Conservation (phyloP, 2,329 filamentous ascomycete species). For the Biscogniauxia mediterranea region DNA sequence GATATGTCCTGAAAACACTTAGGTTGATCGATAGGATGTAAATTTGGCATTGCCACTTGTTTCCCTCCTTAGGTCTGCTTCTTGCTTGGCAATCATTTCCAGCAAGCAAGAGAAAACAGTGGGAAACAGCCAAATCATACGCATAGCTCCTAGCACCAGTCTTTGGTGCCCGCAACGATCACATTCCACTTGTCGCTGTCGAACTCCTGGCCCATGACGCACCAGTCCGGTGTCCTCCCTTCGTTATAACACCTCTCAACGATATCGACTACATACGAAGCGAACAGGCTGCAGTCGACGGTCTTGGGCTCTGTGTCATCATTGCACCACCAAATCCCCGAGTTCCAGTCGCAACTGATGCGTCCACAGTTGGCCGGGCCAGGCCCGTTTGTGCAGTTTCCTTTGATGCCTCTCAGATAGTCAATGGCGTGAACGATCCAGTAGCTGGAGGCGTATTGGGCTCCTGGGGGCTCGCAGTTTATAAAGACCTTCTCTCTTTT, state of each 20-base stretch:
- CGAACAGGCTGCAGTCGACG: constrained; percentile 15
- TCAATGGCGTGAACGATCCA: constrained; percentile 13
- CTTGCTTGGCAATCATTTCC: too few species aligned
- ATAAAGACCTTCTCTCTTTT: not conserved
- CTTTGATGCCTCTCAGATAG: constrained; percentile 13
- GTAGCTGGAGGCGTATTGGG: constrained; percentile 14
- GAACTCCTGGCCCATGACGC: constrained; percentile 9
- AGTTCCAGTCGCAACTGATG: constrained; percentile 16
- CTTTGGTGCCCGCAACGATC: constrained; percentile 10
- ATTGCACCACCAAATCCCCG: constrained; percentile 21
- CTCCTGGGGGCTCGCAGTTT: not conserved
- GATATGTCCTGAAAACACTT: too few species aligned
- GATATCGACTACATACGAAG: constrained; percentile 14
- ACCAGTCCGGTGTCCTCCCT: constrained; percentile 6
- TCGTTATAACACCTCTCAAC: constrained; percentile 14
- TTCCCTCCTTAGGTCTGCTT: too few species aligned
- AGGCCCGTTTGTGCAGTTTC: constrained; percentile 14
- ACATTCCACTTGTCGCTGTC: constrained; percentile 16
- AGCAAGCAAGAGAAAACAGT: not conserved
- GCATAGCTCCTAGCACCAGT: not conserved
- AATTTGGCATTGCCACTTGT: too few species aligned
- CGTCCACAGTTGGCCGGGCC: constrained; percentile 16
- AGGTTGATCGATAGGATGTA: too few species aligned
- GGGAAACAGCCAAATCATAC: not conserved
- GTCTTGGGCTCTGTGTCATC: constrained; percentile 11